Base-by-base conservation (phyloP, 495 filamentous ascomycete genomes). In the Baudoinia panamericana region DNA sequence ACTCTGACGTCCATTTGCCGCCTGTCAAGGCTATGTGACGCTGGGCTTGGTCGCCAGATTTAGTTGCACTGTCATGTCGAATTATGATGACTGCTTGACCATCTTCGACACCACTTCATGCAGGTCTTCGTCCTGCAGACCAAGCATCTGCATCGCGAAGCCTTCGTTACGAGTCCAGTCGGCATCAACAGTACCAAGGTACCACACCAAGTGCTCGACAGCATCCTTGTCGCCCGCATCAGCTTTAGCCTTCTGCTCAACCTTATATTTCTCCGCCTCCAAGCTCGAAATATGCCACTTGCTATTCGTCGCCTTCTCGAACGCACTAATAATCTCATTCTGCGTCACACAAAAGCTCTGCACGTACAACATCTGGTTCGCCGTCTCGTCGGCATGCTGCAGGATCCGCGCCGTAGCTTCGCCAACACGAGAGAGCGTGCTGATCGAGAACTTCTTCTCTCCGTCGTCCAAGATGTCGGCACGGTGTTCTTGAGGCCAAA, bases 331-430 rank as follows among this genome's bases (percentile, higher is more conserved):
- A 8, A 74, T 52, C 23, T 74, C 59, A 2, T 53, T 49, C 56
- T 73, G 72, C 2, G 59, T 60, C 5, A 59, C 56, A 18, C 47
- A 58, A 32, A 70, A 62, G 13, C 60, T 64, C 11, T 63, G 55
- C 28, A 73, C 53, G 46, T 60, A 67, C 13, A 75, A 39, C 51
- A 66, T 63, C 40, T 55, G 48, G 51, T 75, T 72, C n/a, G 45
- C 54, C 5, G 67, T 72, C 34, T 56, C 49, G 3, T 48, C 41
- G 0, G 63, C 59, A n/a, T 57, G 51, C 29, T 56, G 29, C 5
- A 76, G 53, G 13, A 63, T 53, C 19, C 60, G 49, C 21, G 59
- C 53, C 11, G 69, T 57, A 1, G 66, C 60, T 7, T 56, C 43
- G 5, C 52, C 64, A 28, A 71, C 57, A 21, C 56, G 48, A 10